Evolutionary conservation across 768 basidiomycete species (phyloP), one percentile per base, ranked within the genome.

Genomic region (Suillus placidus): DNA sequence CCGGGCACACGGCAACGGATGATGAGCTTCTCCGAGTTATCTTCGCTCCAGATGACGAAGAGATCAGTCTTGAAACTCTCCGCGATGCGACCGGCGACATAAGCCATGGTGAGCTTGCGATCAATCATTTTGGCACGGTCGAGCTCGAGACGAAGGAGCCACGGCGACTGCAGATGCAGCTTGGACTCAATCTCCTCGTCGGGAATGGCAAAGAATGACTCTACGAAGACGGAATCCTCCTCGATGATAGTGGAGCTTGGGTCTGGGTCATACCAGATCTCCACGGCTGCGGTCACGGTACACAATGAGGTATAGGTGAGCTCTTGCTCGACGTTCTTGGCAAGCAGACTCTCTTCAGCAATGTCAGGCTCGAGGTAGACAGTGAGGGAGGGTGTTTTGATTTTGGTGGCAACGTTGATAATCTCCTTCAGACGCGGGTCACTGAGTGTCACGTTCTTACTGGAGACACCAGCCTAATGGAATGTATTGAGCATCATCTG

Each of bases 401-500:
- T 97, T 75, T 99, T 96, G 23, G 91, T 93, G 0, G 97, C 97
- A 66, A 99, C 96, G 73, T 99, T 99, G 81, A 99, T 99, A 71
- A 99, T 98, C 79, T 99, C 97, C 82, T 99, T 99, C 69, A 99
- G 78, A 78, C 97, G 96, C 2, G 97, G 97, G 2, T 99, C 97
- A 89, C 97, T 97, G 66, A 99, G 93, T 0, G 97, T 99, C 60
- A 99, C 97, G 79, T 97, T 98, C 81, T 99, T 99, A 74, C 93
- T 95, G n/a, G 97, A 97, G 32, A 99, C 97, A 90, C 97, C 97
- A 66, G 97, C 97, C 76, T 98, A 99, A 80, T 99, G 97, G 93
- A 99, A 99, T 0, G 97, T 99, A 78, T 99, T 99, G 65, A 99
- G 79, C 7, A 97, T 99, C 97, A 99, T 99, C 80, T 99, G 97